These are phyloP conservation scores for Boletus subparvulus DNA, from an alignment of 768 basidiomycete genomes.

Conservation along the genomic window DNA sequence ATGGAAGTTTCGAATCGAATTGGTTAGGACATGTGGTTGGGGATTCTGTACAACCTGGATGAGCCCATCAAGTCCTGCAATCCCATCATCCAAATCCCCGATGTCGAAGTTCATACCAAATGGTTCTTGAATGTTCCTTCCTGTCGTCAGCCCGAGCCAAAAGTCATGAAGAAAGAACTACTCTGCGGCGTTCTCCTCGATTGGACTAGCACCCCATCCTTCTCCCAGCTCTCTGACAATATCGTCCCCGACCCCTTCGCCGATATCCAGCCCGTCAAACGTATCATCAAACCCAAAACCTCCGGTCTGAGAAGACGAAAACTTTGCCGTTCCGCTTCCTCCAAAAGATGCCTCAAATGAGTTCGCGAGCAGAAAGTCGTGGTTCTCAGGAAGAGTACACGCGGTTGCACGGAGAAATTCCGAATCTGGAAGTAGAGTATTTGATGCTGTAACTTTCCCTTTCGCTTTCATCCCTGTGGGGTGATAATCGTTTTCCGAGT, in stretches of 20 bases:
- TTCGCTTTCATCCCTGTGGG: constrained; percentile 34
- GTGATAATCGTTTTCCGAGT: constrained; percentile 52
- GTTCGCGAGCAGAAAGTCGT: constrained; percentile 62
- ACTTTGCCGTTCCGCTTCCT: constrained; percentile 33
- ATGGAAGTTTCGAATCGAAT: neutral
- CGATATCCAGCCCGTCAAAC: constrained; percentile 56
- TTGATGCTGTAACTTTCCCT: constrained; percentile 28
- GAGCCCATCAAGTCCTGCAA: constrained; percentile 3
- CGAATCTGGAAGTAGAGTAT: constrained; percentile 24
- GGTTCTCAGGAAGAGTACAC: constrained; percentile 71
- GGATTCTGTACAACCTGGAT: neutral
- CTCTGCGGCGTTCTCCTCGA: constrained; percentile 11
- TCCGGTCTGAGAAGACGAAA: constrained; percentile 57
- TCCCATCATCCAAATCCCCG: constrained; percentile 29
- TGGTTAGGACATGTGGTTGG: neutral
- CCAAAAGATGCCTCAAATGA: constrained; percentile 66
- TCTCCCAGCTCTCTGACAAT: constrained; percentile 73
- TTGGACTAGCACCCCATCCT: constrained; percentile 50
- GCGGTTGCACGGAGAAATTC: constrained; percentile 51
- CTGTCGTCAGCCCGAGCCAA: constrained; percentile 10
- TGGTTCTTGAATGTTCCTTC: constrained; percentile 20
- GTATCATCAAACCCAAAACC: constrained; percentile 54
- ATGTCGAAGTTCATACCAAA: constrained; percentile 14
- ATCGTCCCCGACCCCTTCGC: constrained; percentile 68
- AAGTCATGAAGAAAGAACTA: constrained; percentile 4